A percentile compares a stretch with the other conserved stretches of the same genome.
These are phyloP conservation scores for Cystobasidiaceae sp. DNA, from an alignment of 1,284 basidiomycete species.

Conservation along the genomic window DNA sequence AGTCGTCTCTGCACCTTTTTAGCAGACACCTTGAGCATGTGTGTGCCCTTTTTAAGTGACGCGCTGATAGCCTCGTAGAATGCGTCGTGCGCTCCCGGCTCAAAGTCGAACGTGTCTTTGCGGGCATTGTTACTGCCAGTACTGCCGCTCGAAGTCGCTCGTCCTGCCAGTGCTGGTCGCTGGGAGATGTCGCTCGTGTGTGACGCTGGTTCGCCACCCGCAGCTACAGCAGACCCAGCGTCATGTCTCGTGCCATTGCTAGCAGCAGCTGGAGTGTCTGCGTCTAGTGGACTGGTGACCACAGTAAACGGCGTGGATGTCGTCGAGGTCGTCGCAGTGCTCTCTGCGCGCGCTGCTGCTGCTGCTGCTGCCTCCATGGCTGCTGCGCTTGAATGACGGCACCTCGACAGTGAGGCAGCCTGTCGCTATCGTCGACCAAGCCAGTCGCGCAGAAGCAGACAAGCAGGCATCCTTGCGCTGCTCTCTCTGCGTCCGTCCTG, in stretches of 20 bases:
- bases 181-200: background rate
- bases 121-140: background rate
- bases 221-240: too few relatives aligned
- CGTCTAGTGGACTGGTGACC: too few relatives aligned
- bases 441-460: too few relatives aligned
- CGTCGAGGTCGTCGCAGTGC: too few relatives aligned
- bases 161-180: background rate
- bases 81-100: slow-evolving; percentile 6
- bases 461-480: too few relatives aligned
- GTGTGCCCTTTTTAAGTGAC: slow-evolving; percentile 29
- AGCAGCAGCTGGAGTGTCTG: background rate
- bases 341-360: too few relatives aligned
- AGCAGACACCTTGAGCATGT: slow-evolving; percentile 47
- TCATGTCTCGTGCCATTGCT: too few relatives aligned
- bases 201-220: slow-evolving; percentile 4
- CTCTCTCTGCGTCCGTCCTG: too few relatives aligned
- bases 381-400: too few relatives aligned
- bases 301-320: too few relatives aligned
- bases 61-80: slow-evolving; percentile 32
- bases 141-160: background rate
- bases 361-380: background rate
- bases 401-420: too few relatives aligned
- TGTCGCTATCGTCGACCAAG: too few relatives aligned
- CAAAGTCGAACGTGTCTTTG: slow-evolving; percentile 19
- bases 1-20: slow-evolving; percentile 65